Evolutionary conservation across 768 basidiomycete genomes (phyloP).

Genomic region (Megacollybia marginata): DNA sequence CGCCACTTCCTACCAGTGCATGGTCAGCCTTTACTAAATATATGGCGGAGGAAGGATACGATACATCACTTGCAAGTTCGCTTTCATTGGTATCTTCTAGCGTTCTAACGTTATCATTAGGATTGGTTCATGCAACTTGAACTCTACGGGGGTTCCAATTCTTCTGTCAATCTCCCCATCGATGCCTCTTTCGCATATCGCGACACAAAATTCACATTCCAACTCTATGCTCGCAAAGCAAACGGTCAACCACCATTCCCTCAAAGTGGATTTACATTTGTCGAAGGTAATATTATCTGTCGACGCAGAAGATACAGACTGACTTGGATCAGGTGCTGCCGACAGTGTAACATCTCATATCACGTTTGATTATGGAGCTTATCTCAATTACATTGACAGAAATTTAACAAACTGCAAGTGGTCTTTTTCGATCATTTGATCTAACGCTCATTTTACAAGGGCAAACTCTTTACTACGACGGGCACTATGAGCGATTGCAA

Average conservation of each 20-base stretch:
- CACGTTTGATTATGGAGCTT: too few relatives aligned
- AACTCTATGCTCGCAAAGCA: slow-evolving; percentile 25
- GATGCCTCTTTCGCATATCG: slow-evolving; percentile 24
- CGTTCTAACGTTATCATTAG: slow-evolving; percentile 1
- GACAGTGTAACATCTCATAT: too few relatives aligned
- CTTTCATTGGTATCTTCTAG: slow-evolving; percentile 20
- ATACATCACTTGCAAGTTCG: slow-evolving; percentile 16
- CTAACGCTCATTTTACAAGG: too few relatives aligned
- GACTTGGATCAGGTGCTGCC: too few relatives aligned
- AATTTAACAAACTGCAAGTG: too few relatives aligned
- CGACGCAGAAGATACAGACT: too few relatives aligned
- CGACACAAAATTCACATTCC: slow-evolving; percentile 24
- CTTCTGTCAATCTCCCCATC: slow-evolving; percentile 22
- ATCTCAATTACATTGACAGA: too few relatives aligned
- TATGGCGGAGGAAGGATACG: slow-evolving; percentile 22
- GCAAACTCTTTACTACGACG: too few relatives aligned
- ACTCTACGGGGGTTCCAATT: slow-evolving; percentile 24
- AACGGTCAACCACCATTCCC: slow-evolving; percentile 22
- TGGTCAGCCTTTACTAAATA: slow-evolving; percentile 29
- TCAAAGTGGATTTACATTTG: slow-evolving; percentile 23
- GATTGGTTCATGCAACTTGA: slow-evolving; percentile 23
- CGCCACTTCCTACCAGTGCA: slow-evolving; percentile 25
- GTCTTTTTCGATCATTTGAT: too few relatives aligned
- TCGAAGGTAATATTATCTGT: slow-evolving; percentile 21
- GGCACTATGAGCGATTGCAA: too few relatives aligned